Conservation (phyloP, 1,139 yeast species). For the Yamadazyma sp. region DNA sequence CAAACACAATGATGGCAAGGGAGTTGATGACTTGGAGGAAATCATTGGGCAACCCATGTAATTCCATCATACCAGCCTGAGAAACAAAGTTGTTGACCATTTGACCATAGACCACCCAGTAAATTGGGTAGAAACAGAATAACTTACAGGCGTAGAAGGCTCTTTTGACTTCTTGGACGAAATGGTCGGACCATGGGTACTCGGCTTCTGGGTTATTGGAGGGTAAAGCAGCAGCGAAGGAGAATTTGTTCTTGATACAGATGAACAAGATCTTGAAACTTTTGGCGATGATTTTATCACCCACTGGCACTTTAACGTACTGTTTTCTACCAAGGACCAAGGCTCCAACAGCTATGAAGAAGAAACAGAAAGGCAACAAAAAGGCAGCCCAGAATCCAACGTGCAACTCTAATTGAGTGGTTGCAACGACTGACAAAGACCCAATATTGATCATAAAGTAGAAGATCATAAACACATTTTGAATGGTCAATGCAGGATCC, state of each 20-base stretch:
- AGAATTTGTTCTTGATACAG: conserved; percentile 49
- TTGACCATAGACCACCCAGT: conserved; percentile 70
- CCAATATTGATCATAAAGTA: conserved; percentile 46
- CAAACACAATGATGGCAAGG: conserved; percentile 58
- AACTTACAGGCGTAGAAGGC: conserved; percentile 64
- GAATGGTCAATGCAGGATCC: conserved; percentile 43
- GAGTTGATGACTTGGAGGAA: conserved; percentile 64
- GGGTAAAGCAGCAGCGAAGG: conserved; percentile 57
- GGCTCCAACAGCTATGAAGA: conserved; percentile 57
- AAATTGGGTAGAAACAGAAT: conserved; percentile 59
- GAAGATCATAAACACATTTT: conserved; percentile 43
- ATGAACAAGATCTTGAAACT: conserved; percentile 51
- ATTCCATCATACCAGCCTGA: conserved; percentile 65
- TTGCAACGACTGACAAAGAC: conserved; percentile 41
- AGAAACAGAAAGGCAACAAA: conserved; percentile 65
- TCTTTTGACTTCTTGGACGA: conserved; percentile 63
- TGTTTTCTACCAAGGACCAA: conserved; percentile 55
- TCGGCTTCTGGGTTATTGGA: conserved; percentile 39
- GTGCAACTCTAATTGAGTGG: conserved; percentile 38
- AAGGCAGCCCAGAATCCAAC: conserved; percentile 47
- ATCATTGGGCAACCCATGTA: conserved; percentile 67
- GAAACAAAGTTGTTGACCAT: conserved; percentile 65
- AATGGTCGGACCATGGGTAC: conserved; percentile 59
- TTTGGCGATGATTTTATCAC: conserved; percentile 61
- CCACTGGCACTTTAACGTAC: conserved; percentile 62